phyloP scores from a whole-genome alignment of 2,329 filamentous ascomycete species.

The Fusarium nodosum region DNA sequence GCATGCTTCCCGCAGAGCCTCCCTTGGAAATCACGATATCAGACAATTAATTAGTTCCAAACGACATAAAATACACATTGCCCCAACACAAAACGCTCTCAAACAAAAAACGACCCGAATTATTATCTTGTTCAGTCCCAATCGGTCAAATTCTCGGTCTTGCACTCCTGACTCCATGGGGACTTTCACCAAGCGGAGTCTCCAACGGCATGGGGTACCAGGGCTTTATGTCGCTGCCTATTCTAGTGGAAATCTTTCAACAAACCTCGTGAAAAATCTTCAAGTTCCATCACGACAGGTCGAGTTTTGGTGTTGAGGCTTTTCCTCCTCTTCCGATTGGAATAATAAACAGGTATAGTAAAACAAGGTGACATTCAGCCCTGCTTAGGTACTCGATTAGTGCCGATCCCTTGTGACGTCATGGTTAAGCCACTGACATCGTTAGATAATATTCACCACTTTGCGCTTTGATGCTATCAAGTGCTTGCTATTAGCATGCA shows the following conservation, averaged over 20 bases:
- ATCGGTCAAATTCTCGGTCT: conserved; percentile 27
- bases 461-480: neutral
- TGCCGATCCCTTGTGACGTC: conserved; percentile 1
- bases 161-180: conserved; percentile 21
- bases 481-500: too few relatives aligned
- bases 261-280: conserved; percentile 6
- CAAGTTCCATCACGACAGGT: conserved; percentile 11
- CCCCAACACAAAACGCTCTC: neutral
- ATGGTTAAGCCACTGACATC: conserved; percentile 12
- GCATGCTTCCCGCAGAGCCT: conserved; percentile 25
- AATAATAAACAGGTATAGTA: neutral
- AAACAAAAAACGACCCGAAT: neutral
- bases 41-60: neutral
- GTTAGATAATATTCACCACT: neutral
- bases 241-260: conserved; percentile 12
- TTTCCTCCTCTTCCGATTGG: conserved; percentile 5
- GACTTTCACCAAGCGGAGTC: conserved; percentile 13
- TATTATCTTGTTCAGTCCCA: neutral
- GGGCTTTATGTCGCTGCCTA: conserved; percentile 32
- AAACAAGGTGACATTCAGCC: neutral
- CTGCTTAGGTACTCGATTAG: neutral
- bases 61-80: neutral
- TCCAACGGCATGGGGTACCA: conserved; percentile 8
- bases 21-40: neutral
- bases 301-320: conserved; percentile 4